phyloP scores from a whole-genome alignment of 352 stramenopile species.

The Blastocystis hominis region DNA sequence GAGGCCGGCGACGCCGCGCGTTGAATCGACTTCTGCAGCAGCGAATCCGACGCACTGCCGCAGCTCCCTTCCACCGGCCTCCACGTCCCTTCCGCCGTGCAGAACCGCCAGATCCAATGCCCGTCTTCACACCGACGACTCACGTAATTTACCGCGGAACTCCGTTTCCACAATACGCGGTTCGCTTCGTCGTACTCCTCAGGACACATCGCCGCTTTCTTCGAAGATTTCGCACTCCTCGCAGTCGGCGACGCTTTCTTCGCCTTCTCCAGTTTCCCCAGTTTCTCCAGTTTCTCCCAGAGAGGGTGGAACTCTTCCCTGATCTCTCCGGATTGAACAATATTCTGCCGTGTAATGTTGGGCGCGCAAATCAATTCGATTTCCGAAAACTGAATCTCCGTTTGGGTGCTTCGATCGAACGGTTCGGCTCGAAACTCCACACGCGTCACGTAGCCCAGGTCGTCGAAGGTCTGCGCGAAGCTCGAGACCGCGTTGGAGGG shows the following conservation, averaged over 20 bases:
- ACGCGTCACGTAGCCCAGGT: neutral
- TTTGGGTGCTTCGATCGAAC: neutral
- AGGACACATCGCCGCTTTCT: neutral
- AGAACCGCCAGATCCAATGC: neutral
- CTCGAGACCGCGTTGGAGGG: neutral
- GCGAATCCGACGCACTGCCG: neutral
- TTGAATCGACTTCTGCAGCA: neutral
- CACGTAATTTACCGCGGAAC: neutral
- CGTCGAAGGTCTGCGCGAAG: neutral
- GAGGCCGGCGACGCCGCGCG: neutral
- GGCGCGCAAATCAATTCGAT: neutral
- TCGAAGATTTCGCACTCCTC: neutral
- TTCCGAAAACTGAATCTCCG: neutral
- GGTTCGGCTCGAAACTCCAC: neutral
- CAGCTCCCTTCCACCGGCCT: neutral
- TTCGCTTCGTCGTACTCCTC: neutral
- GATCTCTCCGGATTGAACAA: neutral
- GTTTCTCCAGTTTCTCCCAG: neutral
- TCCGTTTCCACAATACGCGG: neutral
- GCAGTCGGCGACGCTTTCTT: neutral
- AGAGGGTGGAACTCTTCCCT: neutral
- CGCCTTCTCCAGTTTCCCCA: neutral
- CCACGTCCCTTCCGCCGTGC: neutral
- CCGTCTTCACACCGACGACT: neutral
- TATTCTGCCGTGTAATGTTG: neutral